These are phyloP conservation scores for Tolypocladium inflatum DNA, from an alignment of 2,329 filamentous ascomycete species.

Conservation along the genomic window DNA sequence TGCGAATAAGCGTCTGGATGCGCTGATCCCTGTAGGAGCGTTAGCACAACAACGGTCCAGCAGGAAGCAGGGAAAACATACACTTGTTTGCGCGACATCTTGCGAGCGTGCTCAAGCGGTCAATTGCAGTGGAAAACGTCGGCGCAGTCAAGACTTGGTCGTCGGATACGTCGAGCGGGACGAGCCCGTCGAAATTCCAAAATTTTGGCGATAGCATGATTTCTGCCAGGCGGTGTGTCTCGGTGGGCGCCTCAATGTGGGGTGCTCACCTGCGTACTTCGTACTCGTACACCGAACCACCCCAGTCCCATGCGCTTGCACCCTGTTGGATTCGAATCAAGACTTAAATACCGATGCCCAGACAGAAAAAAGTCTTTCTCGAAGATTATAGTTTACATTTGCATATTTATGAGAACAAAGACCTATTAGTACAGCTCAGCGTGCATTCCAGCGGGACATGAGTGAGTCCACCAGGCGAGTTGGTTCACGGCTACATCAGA, in stretches of 20 bases:
- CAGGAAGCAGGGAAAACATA: conserved; percentile 18
- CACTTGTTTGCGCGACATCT: conserved; percentile 52
- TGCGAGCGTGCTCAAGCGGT: conserved; percentile 17
- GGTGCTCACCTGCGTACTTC: background rate
- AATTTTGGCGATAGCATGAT: conserved; percentile 24
- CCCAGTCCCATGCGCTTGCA: background rate
- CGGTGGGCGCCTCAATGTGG: background rate
- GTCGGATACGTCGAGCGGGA: background rate
- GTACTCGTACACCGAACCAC: background rate
- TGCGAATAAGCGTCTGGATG: conserved; percentile 83
- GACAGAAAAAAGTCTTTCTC: too few relatives aligned
- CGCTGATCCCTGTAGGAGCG: conserved; percentile 61
- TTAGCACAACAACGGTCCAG: background rate
- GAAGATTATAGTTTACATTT: background rate
- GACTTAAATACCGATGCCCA: background rate
- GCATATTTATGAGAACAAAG: background rate
- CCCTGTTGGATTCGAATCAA: background rate
- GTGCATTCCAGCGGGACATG: background rate
- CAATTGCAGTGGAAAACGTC: conserved; percentile 16
- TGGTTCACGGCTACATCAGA: background rate
- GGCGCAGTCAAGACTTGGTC: conserved; percentile 11
- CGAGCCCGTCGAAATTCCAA: conserved; percentile 20
- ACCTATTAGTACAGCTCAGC: background rate
- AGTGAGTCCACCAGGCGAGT: background rate
- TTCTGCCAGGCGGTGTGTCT: conserved; percentile 30